Conservation (phyloP, 179 eudicot species). For the Camellia oleifera region DNA sequence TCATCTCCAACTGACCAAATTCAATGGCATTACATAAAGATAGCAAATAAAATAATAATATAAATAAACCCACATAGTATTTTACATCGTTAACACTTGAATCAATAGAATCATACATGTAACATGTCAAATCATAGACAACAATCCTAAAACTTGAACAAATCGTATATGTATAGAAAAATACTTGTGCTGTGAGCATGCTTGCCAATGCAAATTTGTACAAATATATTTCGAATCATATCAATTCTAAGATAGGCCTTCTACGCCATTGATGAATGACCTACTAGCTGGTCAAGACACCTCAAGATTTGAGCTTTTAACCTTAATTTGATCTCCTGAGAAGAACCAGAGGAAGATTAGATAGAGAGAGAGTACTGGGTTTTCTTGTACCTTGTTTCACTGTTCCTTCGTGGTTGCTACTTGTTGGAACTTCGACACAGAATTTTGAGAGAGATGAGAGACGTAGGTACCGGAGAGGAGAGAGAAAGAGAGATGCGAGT, state of each 20-base stretch:
- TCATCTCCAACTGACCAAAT: not conserved
- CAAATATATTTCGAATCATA: not conserved
- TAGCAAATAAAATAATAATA: not conserved
- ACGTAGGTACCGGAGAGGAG: not conserved
- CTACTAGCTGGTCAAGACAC: not conserved
- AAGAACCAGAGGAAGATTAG: not conserved
- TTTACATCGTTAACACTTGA: not conserved
- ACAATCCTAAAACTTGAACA: not conserved
- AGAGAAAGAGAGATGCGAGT: too few relatives aligned
- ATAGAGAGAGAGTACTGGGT: not conserved
- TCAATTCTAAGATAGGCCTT: not conserved
- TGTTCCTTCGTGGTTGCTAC: not conserved
- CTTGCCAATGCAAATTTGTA: not conserved
- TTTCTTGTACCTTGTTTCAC: not conserved
- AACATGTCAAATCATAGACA: not conserved
- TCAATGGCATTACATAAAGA: not conserved
- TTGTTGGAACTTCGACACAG: not conserved
- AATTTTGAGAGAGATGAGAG: not conserved
- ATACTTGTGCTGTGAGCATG: not conserved
- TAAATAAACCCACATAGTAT: not conserved
- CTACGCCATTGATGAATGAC: not conserved
- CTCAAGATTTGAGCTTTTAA: not conserved
- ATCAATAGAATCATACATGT: not conserved
- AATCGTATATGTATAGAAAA: not conserved
- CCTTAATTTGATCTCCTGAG: not conserved